A percentile compares a stretch with the other conserved stretches of the same genome.
These are phyloP conservation scores for Ogataea methanolica DNA, from an alignment of 805 yeast genomes.

Conservation along the genomic window DNA sequence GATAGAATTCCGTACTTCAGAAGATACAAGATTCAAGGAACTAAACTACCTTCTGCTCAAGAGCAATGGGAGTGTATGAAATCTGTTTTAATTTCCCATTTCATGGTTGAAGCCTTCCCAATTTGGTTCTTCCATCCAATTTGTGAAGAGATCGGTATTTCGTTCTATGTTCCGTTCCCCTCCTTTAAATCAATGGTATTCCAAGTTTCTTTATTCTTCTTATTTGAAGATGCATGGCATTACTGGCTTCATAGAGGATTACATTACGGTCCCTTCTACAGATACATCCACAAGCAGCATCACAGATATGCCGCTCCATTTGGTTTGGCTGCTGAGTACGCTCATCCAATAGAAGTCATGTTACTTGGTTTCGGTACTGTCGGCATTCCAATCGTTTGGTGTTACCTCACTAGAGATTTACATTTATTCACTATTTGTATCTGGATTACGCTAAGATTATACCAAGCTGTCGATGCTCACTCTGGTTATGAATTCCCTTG, in stretches of 20 bases:
- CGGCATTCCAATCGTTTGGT: constrained; percentile 87
- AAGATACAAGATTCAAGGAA: constrained; percentile 84
- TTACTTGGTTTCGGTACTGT: constrained; percentile 93
- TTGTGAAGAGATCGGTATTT: constrained; percentile 75
- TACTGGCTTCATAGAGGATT: constrained; percentile 91
- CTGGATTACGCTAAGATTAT: constrained; percentile 85
- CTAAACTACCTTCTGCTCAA: constrained; percentile 68
- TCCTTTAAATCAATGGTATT: constrained; percentile 46
- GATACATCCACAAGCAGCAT: constrained; percentile 93
- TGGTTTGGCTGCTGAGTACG: constrained; percentile 96
- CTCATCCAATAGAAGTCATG: constrained; percentile 92
- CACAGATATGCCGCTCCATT: constrained; percentile 98
- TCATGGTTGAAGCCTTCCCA: constrained; percentile 90
- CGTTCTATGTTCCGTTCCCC: constrained; percentile 84
- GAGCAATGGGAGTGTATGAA: constrained; percentile 94
- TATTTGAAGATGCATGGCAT: constrained; percentile 94
- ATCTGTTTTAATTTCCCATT: constrained; percentile 79
- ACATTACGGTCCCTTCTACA: constrained; percentile 86
- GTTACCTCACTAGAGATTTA: constrained; percentile 66
- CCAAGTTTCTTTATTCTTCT: constrained; percentile 76
- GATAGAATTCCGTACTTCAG: constrained; percentile 83
- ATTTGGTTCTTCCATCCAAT: constrained; percentile 97
- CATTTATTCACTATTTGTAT: constrained; percentile 85
- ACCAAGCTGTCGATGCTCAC: constrained; percentile 97
- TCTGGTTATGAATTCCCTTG: constrained; percentile 98